Conservation (phyloP, 2,329 filamentous ascomycete species). For the Verticillium longisporum region DNA sequence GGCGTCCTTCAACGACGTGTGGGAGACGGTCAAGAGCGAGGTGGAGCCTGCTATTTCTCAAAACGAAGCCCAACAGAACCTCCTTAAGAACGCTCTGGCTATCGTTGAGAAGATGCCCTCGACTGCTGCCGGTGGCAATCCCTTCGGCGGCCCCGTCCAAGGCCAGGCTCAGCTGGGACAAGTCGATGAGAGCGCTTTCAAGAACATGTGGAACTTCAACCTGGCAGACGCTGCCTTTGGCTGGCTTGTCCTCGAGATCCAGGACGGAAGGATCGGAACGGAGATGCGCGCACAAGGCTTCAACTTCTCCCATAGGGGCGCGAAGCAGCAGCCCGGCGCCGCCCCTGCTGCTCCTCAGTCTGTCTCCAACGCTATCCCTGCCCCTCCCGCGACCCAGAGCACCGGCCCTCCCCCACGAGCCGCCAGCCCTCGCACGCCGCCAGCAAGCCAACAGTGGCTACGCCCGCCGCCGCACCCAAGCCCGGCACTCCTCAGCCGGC, state of each 20-base stretch:
- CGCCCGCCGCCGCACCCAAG: constrained; percentile 28
- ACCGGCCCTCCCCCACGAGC: constrained; percentile 22
- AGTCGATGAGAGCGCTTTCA: constrained; percentile 97
- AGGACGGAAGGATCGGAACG: constrained; percentile 91
- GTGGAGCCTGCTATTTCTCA: constrained; percentile 90
- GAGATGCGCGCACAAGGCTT: constrained; percentile 99
- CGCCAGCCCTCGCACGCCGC: constrained; percentile 27
- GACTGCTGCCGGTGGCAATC: constrained; percentile 90
- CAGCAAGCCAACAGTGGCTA: constrained; percentile 31
- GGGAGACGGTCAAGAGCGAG: constrained; percentile 96
- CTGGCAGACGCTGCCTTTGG: constrained; percentile 95
- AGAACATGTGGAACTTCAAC: constrained; percentile 99
- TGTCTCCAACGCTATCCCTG: constrained; percentile 25
- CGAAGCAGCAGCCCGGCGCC: constrained; percentile 60
- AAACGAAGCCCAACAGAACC: constrained; percentile 88
- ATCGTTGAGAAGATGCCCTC: constrained; percentile 98
- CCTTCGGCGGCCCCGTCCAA: constrained; percentile 80
- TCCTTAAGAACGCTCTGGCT: constrained; percentile 83
- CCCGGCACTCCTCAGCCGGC: constrained; percentile 43
- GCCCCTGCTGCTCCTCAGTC: constrained; percentile 24
- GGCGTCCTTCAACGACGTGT: constrained; percentile 97
- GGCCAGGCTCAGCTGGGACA: constrained; percentile 70
- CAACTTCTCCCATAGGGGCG: constrained; percentile 94
- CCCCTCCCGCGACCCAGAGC: constrained; percentile 27
- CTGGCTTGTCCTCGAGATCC: constrained; percentile 89